Base-by-base conservation (phyloP, 2,329 filamentous ascomycete species). In the Plectosphaerella cucumerina region DNA sequence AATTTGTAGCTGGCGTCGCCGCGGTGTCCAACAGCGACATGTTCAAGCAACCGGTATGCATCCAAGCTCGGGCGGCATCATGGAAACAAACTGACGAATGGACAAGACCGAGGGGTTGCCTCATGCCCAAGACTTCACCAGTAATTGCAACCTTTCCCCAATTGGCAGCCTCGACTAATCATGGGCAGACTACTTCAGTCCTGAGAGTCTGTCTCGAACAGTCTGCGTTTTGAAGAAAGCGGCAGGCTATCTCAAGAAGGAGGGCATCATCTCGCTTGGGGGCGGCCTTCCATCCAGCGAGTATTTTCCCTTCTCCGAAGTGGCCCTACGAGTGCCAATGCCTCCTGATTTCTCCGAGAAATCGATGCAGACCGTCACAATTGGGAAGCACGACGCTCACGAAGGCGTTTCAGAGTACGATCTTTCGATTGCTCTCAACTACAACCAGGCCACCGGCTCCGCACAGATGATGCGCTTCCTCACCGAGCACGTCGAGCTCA, bases 11-110 rank as follows among this genome's bases (percentile, higher is more conserved):
- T 17, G 87, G 87, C 35, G 81, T 90, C 44, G 93, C 92, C 31
- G 89, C 90, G 10, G 78, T 80, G 47, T 86, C 87, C 3, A 85
- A 86, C 67, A 89, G 89, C 67, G 87, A 92, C 60, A 84, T 88
- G 75, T 97, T 95, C 71, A 94, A 94, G 71, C 84, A 84, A 48
- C 77, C 82, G 50, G 85, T 89, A 69, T 60, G 80, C 20, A 12
- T 47, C 17, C 11, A 15, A 3, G 10, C 11, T n/a, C 12, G 23
- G 53, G 58, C 50, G 22, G 55, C 20, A 44, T 53, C 39, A 10
- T 51, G 15, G 9, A 52, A 56, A 55, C 55, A 56, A 50, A 53
- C 46, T 48, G 49, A 69, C 71, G 52, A 58, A 41, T 45, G 56
- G 20, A 70, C 77, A 18, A 92, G 92, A 64, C 87, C 89, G 4